Evolutionary conservation across 306 rosid species (phyloP).

Genomic region (Purshia tridentata): DNA sequence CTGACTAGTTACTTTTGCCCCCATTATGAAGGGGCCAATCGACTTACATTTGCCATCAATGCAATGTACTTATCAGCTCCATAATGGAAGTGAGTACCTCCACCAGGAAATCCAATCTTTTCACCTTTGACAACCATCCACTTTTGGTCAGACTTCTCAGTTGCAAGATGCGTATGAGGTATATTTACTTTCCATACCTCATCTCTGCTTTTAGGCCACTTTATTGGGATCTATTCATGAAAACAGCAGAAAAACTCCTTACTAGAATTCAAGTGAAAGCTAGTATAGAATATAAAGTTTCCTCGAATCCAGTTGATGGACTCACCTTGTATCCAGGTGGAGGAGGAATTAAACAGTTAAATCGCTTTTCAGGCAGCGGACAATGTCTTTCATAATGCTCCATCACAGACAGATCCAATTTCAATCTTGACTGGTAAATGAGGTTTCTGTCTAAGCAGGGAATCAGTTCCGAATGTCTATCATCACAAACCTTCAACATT

Average conservation of each 20-base stretch:
- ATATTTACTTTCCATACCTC: constrained; percentile 99
- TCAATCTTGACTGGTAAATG: constrained; percentile 88
- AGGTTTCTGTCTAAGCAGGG: constrained; percentile 98
- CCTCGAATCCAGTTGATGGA: not conserved
- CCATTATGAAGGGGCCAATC: not conserved
- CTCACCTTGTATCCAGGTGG: constrained; percentile 87
- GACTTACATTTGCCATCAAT: constrained; percentile 86
- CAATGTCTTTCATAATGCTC: constrained; percentile 99
- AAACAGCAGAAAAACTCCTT: not conserved
- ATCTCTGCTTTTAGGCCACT: constrained; percentile 99
- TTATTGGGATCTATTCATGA: constrained; percentile 66
- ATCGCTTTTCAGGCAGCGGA: constrained; percentile 88
- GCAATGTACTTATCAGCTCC: constrained; percentile 99
- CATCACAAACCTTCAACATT: constrained; percentile 82
- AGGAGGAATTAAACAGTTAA: constrained; percentile 96
- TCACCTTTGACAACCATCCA: constrained; percentile 99
- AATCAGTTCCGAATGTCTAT: constrained; percentile 87
- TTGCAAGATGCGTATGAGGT: constrained; percentile 98
- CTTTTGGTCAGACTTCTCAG: constrained; percentile 98
- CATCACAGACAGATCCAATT: constrained; percentile 89
- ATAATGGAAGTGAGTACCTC: constrained; percentile 98
- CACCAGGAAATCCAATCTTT: constrained; percentile 92
- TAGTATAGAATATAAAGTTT: not conserved
- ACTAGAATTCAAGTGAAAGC: not conserved
- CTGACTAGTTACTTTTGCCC: not conserved